A percentile compares a stretch with the other conserved stretches of the same genome.
phyloP scores from a whole-genome alignment of 805 yeast species.

The Clavispora phyllophila region DNA sequence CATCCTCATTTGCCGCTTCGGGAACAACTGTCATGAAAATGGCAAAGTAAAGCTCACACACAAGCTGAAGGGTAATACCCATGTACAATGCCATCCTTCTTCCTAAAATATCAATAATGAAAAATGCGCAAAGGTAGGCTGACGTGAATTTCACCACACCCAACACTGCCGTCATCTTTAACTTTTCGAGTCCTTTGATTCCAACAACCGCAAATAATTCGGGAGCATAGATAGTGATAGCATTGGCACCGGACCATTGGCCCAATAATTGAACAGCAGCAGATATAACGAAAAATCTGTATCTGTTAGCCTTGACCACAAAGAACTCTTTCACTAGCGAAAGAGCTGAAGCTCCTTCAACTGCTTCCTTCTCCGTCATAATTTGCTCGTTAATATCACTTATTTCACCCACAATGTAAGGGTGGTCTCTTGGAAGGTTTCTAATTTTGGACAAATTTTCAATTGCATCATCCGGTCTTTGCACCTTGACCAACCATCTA shows the following conservation, averaged over 20 bases:
- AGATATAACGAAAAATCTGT: conserved; percentile 42
- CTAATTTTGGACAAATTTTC: conserved; percentile 39
- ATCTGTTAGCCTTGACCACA: conserved; percentile 35
- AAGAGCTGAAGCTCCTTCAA: conserved; percentile 11
- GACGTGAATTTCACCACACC: conserved; percentile 50
- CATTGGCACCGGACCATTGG: conserved; percentile 59
- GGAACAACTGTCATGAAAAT: conserved; percentile 44
- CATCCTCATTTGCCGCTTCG: conserved; percentile 30
- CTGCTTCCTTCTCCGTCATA: conserved; percentile 56
- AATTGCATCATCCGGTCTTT: conserved; percentile 36
- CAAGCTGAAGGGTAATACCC: conserved; percentile 44
- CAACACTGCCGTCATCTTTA: conserved; percentile 46
- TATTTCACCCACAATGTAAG: conserved; percentile 45
- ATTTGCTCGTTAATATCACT: conserved; percentile 43
- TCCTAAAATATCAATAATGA: conserved; percentile 50
- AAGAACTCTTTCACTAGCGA: conserved; percentile 30
- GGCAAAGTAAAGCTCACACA: conserved; percentile 43
- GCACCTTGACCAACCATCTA: conserved; percentile 45
- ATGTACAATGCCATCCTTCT: conserved; percentile 44
- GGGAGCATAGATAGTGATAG: conserved; percentile 54
- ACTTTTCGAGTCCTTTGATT: conserved; percentile 34
- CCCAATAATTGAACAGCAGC: conserved; percentile 42
- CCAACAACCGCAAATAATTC: conserved; percentile 47
- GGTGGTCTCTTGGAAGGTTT: conserved; percentile 41
- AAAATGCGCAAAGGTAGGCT: conserved; percentile 48